These are phyloP conservation scores for Pholiota conissans DNA, from an alignment of 768 basidiomycete species.

Conservation along the genomic window DNA sequence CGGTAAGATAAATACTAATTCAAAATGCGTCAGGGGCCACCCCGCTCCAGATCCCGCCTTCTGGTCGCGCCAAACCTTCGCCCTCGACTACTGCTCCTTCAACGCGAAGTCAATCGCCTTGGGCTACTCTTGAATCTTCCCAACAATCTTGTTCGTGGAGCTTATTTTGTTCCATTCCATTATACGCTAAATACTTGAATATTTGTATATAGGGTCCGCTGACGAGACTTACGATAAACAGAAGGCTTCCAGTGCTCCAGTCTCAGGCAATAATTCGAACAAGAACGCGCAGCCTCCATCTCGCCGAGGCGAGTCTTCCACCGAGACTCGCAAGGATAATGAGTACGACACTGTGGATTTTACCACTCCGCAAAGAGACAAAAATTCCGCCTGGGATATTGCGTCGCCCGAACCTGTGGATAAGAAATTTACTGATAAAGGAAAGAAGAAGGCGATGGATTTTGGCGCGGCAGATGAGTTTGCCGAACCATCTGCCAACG, in stretches of 20 bases:
- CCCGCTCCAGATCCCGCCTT: slow-evolving; percentile 9
- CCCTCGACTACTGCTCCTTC: not conserved
- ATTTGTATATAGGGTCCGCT: not conserved
- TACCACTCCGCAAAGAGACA: not conserved
- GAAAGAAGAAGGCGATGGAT: not conserved
- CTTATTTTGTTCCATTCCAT: not conserved
- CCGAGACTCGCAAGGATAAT: not conserved
- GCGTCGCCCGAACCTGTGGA: not conserved
- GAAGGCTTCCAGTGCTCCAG: not conserved
- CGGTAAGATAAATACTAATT: too few relatives aligned
- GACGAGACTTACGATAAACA: not conserved
- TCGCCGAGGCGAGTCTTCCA: not conserved
- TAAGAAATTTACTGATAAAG: not conserved
- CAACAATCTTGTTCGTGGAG: not conserved
- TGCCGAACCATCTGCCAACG: not conserved
- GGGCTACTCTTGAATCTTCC: not conserved
- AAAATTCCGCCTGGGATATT: not conserved
- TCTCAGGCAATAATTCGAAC: not conserved
- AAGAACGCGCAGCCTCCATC: not conserved
- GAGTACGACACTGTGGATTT: not conserved
- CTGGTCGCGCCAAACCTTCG: not conserved
- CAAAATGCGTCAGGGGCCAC: slow-evolving; percentile 11
- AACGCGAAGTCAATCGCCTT: not conserved
- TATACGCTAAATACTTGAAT: not conserved
- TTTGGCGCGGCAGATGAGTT: not conserved